Percentiles rank a stretch among this genome's conserved stretches.
Evolutionary conservation across 305 asterid genomes (phyloP).

Genomic region (Fraxinus albicans): DNA sequence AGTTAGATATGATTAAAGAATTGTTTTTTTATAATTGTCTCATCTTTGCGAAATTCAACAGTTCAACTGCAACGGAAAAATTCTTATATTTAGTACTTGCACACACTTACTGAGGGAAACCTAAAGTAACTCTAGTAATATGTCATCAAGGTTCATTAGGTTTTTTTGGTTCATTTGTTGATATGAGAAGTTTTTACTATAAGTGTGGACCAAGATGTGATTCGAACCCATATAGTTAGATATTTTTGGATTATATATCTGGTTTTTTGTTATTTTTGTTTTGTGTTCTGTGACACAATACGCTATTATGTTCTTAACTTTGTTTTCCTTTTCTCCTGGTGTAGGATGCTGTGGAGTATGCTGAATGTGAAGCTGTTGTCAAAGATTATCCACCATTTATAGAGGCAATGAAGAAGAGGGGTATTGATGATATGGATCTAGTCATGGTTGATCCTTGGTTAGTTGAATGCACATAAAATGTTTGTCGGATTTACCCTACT

Average conservation of each 20-base stretch:
- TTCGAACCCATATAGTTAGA: not conserved
- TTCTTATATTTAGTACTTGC: not conserved
- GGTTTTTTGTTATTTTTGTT: not conserved
- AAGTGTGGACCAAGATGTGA: not conserved
- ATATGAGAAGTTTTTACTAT: not conserved
- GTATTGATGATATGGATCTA: conserved; percentile 96
- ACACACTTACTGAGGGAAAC: not conserved
- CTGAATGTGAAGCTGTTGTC: conserved; percentile 95
- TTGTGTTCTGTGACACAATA: not conserved
- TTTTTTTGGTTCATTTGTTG: not conserved
- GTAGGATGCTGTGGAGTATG: conserved; percentile 95
- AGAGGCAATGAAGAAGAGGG: conserved; percentile 98
- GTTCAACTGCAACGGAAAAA: not conserved
- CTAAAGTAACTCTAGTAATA: not conserved
- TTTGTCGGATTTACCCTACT: conserved; percentile 3
- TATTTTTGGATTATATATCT: not conserved
- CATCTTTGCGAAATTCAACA: not conserved
- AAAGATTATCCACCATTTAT: conserved; percentile 85
- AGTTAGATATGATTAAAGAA: not conserved
- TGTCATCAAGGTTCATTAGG: not conserved
- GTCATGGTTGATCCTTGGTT: conserved; percentile 99
- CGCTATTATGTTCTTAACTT: conserved; percentile 10
- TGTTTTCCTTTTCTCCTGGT: conserved; percentile 10
- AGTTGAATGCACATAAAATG: conserved; percentile 30
- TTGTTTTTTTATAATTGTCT: not conserved